Conservation (phyloP, 139 green algal species). For the Zygnema cylindricum region DNA sequence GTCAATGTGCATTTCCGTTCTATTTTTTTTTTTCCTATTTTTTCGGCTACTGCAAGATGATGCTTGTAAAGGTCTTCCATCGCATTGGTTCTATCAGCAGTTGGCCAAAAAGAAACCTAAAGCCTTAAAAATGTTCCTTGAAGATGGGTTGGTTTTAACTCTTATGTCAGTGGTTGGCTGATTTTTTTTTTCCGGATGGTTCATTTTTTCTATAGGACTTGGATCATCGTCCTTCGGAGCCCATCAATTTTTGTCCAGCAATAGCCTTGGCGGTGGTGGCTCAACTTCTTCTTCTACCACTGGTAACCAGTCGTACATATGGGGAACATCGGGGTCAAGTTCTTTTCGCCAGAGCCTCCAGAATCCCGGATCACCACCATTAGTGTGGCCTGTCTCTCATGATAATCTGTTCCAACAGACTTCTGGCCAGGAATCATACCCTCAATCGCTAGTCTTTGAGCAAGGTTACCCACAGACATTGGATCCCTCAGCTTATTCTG, state of each 20-base stretch:
- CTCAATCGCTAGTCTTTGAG: neutral
- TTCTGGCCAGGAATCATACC: neutral
- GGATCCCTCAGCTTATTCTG: neutral
- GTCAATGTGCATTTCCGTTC: no score
- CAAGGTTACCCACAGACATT: neutral
- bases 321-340: neutral
- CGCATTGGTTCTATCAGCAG: no score
- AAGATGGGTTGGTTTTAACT: no score
- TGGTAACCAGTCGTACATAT: neutral
- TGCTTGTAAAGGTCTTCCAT: no score
- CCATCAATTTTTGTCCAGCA: neutral
- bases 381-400: neutral
- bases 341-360: neutral
- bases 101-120: no score
- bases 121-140: no score
- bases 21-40: no score
- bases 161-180: no score
- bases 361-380: neutral
- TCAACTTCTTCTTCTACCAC: neutral
- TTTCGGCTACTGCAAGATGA: no score
- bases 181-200: no score
- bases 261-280: neutral
- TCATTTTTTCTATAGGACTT: neutral
- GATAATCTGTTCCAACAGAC: neutral
- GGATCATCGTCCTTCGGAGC: neutral